Evolutionary conservation across 345 rosid genomes (phyloP), one percentile per base, ranked within the genome.

Genomic region (Syzygium jambos): DNA sequence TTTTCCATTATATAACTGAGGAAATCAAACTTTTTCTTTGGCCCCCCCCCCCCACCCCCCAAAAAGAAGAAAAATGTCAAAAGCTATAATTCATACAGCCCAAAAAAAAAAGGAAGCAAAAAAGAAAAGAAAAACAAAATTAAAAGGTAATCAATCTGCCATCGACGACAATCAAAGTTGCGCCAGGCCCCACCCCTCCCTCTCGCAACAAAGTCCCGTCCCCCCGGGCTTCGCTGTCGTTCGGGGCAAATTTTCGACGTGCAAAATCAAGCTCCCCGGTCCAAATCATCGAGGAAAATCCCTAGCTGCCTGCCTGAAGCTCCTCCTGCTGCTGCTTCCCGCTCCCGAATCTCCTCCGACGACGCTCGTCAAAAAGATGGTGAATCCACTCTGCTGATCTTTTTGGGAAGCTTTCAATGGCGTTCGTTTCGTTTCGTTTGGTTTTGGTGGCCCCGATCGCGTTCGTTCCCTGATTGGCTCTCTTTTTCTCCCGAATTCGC

Each of bases 51-150:
- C n/a, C n/a, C n/a, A n/a, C 38, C 38, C 38, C 38, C 38, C 38
- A 34, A 34, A 34, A 34, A 34, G 3, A 34, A 34, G 3, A 2
- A 34, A 34, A 34, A 34, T 2, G 3, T 34, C 38, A 34, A 34
- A 34, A 34, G 38, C 38, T 34, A 34, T 34, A 34, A 34, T 34
- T 34, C 38, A 34, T 34, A 5, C 6, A 27, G 5, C 2, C 29
- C 6, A 25, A 25, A 25, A 59, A 27, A 56, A 0, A 0, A 10
- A 57, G n/a, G 11, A 11, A 25, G 1, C 43, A 10, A 4, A 4
- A 4, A 22, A 4, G 1, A 4, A 22, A 1, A 2, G 16, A 5
- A 61, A n/a, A 12, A 61, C 34, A 27, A n/a, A 61, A 13, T 61
- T 61, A 5, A 6, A n/a, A n/a, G 38, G 19, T 6, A 11, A 52